phyloP scores from a whole-genome alignment of 176 grass and related monocot genomes.

The Zea luxurians region DNA sequence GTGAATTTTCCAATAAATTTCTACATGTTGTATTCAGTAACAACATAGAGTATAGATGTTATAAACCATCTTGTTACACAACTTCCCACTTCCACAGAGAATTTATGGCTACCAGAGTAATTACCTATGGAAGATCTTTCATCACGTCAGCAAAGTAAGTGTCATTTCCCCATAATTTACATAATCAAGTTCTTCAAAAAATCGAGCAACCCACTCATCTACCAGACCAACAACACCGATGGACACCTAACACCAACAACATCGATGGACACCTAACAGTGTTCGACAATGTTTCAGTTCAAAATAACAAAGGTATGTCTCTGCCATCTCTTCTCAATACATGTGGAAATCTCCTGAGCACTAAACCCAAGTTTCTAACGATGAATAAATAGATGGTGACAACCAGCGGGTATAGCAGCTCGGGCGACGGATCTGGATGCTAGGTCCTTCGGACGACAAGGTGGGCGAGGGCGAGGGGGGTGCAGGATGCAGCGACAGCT shows the following conservation, averaged over 20 bases:
- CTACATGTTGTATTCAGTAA: not conserved
- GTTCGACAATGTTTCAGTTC: not conserved
- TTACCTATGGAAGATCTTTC: slow-evolving; percentile 96
- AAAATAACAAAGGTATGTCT: slow-evolving; percentile 1
- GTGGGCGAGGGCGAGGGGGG: no score
- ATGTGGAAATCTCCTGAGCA: slow-evolving; percentile 85
- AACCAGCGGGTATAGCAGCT: no score
- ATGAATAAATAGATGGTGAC: slow-evolving; percentile 93
- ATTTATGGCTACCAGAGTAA: not conserved
- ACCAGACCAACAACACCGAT: slow-evolving; percentile 73
- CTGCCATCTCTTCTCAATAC: slow-evolving; percentile 28
- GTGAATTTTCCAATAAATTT: not conserved
- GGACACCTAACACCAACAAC: no score
- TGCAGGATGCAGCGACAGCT: no score
- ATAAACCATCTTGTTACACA: not conserved
- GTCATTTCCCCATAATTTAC: slow-evolving; percentile 71
- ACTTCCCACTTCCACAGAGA: not conserved
- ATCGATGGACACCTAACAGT: slow-evolving; percentile 74
- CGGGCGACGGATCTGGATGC: no score
- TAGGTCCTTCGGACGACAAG: no score
- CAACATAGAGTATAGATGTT: not conserved
- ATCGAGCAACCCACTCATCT: slow-evolving; percentile 91
- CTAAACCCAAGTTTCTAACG: slow-evolving; percentile 78
- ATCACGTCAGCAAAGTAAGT: slow-evolving; percentile 84
- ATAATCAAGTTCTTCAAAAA: slow-evolving; percentile 99